Conservation (phyloP, 768 basidiomycete genomes). For the Podaxis rugospora region DNA sequence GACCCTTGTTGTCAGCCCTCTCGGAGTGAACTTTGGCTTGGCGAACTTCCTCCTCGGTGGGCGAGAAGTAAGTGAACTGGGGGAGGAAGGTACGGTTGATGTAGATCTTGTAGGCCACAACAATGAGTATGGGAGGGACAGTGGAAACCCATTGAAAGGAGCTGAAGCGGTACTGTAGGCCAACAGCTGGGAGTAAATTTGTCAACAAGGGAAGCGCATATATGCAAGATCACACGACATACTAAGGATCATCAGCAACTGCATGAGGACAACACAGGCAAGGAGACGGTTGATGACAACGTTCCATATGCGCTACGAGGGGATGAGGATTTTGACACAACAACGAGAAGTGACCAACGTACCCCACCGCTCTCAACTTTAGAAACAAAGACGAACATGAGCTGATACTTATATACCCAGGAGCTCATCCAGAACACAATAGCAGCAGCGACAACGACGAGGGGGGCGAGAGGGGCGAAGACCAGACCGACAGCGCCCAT, state of each 20-base stretch:
- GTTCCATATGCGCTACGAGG: slow-evolving; percentile 81
- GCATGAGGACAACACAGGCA: slow-evolving; percentile 79
- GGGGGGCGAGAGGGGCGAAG: slow-evolving; percentile 91
- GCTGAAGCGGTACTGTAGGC: slow-evolving; percentile 70
- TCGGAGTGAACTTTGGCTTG: slow-evolving; percentile 74
- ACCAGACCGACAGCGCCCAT: slow-evolving; percentile 92
- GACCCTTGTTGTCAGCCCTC: slow-evolving; percentile 63
- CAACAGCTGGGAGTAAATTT: slow-evolving; percentile 56
- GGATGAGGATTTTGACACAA: slow-evolving; percentile 3
- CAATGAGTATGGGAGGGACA: slow-evolving; percentile 81
- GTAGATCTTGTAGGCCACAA: slow-evolving; percentile 82
- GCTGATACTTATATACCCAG: slow-evolving; percentile 92
- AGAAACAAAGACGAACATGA: slow-evolving; percentile 91
- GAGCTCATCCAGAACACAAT: slow-evolving; percentile 85
- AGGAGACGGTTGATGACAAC: slow-evolving; percentile 88
- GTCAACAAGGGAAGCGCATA: slow-evolving; percentile 10
- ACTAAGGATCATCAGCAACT: slow-evolving; percentile 84
- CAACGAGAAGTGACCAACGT: slow-evolving; percentile 25
- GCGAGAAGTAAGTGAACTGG: slow-evolving; percentile 80
- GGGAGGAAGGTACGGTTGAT: slow-evolving; percentile 63
- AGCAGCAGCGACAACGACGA: slow-evolving; percentile 80
- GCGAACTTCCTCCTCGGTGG: slow-evolving; percentile 72
- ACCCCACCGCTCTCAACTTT: slow-evolving; percentile 93
- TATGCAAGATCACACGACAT: slow-evolving; percentile 24
- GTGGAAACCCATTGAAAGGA: slow-evolving; percentile 78